Evolutionary conservation across 257 asterid species (phyloP), one percentile per base, ranked within the genome.

Genomic region (Solanum clarkiae): DNA sequence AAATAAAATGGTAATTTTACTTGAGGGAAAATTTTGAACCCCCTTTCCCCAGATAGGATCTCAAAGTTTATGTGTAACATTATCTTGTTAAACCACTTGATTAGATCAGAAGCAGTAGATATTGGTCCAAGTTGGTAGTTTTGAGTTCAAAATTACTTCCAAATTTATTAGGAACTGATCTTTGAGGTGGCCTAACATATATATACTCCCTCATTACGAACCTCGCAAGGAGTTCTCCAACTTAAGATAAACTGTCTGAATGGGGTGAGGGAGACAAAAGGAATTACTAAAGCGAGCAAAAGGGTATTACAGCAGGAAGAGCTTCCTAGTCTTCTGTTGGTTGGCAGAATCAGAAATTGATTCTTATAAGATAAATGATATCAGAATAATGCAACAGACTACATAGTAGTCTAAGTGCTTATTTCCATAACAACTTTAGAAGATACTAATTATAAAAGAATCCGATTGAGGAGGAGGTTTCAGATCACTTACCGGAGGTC

Each of bases 401-500:
- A 17, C 62, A 49, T 5, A 29, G 62, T n/a, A 10, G 24, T 75
- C 8, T 51, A 44, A 49, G 65, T 63, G 85, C 80, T 63, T 49
- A n/a, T 18, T 63, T 79, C 49, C 65, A 16, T 24, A 26, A 51
- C 63, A 53, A 54, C 49, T 79, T 53, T 51, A 26, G 17, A 10
- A 16, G 83, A 79, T 10, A 79, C 29, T 29, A 53, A 53, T 53
- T 5, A 53, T 26, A 79, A 53, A 5, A 51, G 49, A 16, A 71
- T 15, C 77, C 32, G 17, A 80, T 53, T 36, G 47, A 69, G 59
- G 3, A 42, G 22, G 63, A 49, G 15, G 51, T 29, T 65, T 36
- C 10, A 15, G 83, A 82, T 75, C 63, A 88, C 98, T 91, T 88
- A 97, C 99, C 0, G 98, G 99, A 65, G 99, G 99, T 69, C 99